phyloP scores from a whole-genome alignment of 352 stramenopile genomes.

The Peronospora destructor region DNA sequence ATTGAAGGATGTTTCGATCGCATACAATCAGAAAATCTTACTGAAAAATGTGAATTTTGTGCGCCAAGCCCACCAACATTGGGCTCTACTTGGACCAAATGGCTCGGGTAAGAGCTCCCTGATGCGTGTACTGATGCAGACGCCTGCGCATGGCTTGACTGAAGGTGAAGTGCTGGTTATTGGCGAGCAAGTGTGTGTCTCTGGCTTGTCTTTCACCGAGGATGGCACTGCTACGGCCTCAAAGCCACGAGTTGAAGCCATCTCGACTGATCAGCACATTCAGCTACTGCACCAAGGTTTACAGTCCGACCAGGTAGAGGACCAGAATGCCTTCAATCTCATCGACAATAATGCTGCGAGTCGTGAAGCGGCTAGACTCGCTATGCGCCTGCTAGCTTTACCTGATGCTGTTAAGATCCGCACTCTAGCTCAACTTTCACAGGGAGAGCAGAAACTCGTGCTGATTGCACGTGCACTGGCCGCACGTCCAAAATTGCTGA shows the following conservation, averaged over 20 bases:
- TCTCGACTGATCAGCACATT: conserved; percentile 89
- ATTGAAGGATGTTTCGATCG: conserved; percentile 47
- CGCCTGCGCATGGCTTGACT: conserved; percentile 39
- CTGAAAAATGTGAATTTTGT: conserved; percentile 48
- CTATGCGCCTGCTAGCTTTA: conserved; percentile 34
- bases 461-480: conserved; percentile 82
- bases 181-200: conserved; percentile 18
- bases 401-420: conserved; percentile 28
- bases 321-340: conserved; percentile 30
- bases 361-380: conserved; percentile 26
- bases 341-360: conserved; percentile 41
- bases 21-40: conserved; percentile 46
- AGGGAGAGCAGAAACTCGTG: conserved; percentile 90
- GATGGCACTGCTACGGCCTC: neutral
- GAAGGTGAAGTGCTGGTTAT: conserved; percentile 37
- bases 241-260: conserved; percentile 44
- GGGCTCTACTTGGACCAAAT: conserved; percentile 62
- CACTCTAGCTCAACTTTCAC: conserved; percentile 70
- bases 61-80: conserved; percentile 50
- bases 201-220: neutral
- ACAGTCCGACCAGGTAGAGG: conserved; percentile 10
- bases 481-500: conserved; percentile 60
- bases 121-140: conserved; percentile 66
- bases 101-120: conserved; percentile 74
- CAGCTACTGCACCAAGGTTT: conserved; percentile 50